Percentiles rank a stretch among this genome's conserved stretches.
Evolutionary conservation across 1,139 yeast species (phyloP).

Genomic region (Hansenula anomala): DNA sequence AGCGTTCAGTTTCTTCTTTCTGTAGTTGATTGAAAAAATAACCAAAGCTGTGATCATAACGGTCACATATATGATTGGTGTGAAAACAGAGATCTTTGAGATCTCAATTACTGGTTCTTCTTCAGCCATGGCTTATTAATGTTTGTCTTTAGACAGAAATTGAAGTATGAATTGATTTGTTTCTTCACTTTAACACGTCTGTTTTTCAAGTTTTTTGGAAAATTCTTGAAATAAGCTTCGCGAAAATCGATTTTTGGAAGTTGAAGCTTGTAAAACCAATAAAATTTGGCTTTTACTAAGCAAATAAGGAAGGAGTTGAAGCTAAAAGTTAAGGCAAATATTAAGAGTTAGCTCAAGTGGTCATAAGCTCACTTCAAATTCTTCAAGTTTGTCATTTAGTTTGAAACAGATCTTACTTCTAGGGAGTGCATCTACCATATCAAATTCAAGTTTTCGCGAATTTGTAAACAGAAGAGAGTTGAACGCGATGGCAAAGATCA

Average conservation of each 20-base stretch:
- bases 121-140: constrained; percentile 1
- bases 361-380: too few species aligned
- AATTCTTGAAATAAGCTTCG: background rate
- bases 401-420: too few species aligned
- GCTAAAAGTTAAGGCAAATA: too few species aligned
- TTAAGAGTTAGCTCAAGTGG: too few species aligned
- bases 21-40: constrained; percentile 68
- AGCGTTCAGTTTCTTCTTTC: constrained; percentile 51
- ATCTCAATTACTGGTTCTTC: background rate
- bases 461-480: background rate
- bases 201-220: too few species aligned
- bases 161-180: too few species aligned
- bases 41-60: constrained; percentile 67
- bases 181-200: background rate
- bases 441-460: background rate
- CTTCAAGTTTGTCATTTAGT: too few species aligned
- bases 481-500: background rate
- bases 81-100: constrained; percentile 61
- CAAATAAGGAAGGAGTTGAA: too few species aligned
- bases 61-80: constrained; percentile 78
- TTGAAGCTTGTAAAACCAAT: too few species aligned
- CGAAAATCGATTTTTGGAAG: too few species aligned
- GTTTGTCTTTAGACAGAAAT: too few species aligned
- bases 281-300: too few species aligned
- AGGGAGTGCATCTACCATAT: background rate